Percentiles rank a stretch among this genome's conserved stretches.
Conservation (phyloP, 306 rosid genomes). For the Medicago lupulina region DNA sequence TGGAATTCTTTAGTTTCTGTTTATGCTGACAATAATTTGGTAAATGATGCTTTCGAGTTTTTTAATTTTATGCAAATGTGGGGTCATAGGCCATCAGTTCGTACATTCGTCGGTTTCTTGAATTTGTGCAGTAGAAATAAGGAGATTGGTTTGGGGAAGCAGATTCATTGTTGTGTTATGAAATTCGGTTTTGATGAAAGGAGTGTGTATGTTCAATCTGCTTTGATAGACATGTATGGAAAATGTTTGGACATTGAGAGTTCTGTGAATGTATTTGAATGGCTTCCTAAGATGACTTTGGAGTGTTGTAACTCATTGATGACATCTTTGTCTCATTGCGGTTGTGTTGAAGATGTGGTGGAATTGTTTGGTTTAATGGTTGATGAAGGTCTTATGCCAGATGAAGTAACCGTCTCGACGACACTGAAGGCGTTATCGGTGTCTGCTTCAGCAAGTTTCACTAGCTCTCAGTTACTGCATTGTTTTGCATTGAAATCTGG, state of each 20-base stretch:
- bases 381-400: slow-evolving; percentile 69
- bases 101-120: slow-evolving; percentile 63
- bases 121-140: slow-evolving; percentile 64
- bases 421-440: slow-evolving; percentile 70
- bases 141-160: slow-evolving; percentile 63
- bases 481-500: slow-evolving; percentile 75
- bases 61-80: slow-evolving; percentile 64
- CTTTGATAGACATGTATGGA: slow-evolving; percentile 86
- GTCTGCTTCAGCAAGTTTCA: slow-evolving; percentile 56
- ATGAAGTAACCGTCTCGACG: slow-evolving; percentile 74
- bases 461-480: slow-evolving; percentile 62
- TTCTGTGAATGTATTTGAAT: slow-evolving; percentile 67
- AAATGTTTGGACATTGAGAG: slow-evolving; percentile 72
- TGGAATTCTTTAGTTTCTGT: slow-evolving; percentile 87
- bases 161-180: slow-evolving; percentile 64
- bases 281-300: slow-evolving; percentile 51
- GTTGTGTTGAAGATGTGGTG: slow-evolving; percentile 62
- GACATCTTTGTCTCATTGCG: slow-evolving; percentile 77
- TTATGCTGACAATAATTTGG: slow-evolving; percentile 49
- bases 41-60: slow-evolving; percentile 53
- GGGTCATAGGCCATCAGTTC: slow-evolving; percentile 77
- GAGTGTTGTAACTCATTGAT: slow-evolving; percentile 84
- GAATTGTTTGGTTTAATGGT: slow-evolving; percentile 83
- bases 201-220: slow-evolving; percentile 74
- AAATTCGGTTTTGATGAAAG: slow-evolving; percentile 63